Evolutionary conservation across 352 stramenopile species (phyloP).

Genomic region (Phytophthora chlamydospora): DNA sequence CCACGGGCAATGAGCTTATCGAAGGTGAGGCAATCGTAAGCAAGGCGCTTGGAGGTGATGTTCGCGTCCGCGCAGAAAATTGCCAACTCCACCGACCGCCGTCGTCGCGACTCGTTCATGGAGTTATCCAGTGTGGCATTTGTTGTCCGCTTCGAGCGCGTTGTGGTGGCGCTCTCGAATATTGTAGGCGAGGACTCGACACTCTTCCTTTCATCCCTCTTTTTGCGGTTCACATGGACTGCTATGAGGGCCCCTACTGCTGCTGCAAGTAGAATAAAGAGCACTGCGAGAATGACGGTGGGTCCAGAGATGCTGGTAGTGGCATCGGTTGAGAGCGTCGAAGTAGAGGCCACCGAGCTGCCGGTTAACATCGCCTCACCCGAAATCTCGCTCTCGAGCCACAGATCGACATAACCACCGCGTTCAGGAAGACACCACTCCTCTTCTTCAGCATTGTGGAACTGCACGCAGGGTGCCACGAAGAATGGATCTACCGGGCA

Average conservation of each 20-base stretch:
- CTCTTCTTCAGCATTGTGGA: conserved; percentile 9
- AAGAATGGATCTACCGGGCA: conserved; percentile 48
- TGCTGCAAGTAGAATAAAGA: conserved; percentile 29
- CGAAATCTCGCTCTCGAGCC: conserved; percentile 41
- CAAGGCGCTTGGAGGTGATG: conserved; percentile 54
- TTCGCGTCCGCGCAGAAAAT: conserved; percentile 49
- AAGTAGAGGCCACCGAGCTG: conserved; percentile 6
- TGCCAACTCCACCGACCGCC: conserved; percentile 43
- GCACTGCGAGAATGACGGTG: conserved; percentile 28
- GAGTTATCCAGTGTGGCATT: conserved; percentile 12
- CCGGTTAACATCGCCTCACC: not conserved
- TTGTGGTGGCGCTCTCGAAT: conserved; percentile 26
- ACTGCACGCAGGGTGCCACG: conserved; percentile 48
- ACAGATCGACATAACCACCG: conserved; percentile 46
- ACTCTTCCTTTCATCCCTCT: conserved; percentile 7
- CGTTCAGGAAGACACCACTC: conserved; percentile 45
- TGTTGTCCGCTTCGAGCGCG: conserved; percentile 16
- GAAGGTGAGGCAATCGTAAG: conserved; percentile 47
- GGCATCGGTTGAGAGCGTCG: not conserved
- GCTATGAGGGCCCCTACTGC: conserved; percentile 24
- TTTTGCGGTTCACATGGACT: conserved; percentile 25
- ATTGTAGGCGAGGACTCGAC: conserved; percentile 27
- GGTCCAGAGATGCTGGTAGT: conserved; percentile 20
- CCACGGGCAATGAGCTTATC: conserved; percentile 49
- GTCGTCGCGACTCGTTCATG: conserved; percentile 22